Evolutionary conservation across 1,284 basidiomycete genomes (phyloP), one percentile per base, ranked within the genome.

Genomic region (Mycena sp.): DNA sequence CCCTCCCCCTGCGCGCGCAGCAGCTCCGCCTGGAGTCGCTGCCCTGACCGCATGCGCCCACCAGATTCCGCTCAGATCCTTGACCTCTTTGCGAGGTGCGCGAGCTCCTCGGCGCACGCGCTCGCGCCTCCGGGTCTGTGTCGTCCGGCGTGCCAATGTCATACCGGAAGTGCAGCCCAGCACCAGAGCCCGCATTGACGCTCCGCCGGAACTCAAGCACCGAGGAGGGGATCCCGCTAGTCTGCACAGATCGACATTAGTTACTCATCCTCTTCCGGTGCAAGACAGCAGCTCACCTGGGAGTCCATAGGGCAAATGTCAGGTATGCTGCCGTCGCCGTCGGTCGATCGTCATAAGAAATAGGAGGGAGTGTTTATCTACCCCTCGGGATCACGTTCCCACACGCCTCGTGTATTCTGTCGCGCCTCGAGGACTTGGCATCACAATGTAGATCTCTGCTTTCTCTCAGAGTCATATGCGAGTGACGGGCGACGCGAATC

Each of bases 11-110:
- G 61, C 10, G 32, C 46, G 4, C 19, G 21, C 1, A 9, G 35
- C 11, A 62, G 54, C 25, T 57, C 54, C 23, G 11, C 17, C n/a
- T 35, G 23, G 17, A 63, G 44, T 3, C 37, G 43, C 43, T 52
- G 16, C 17, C 43, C n/a, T 57, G 43, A 2, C 23, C 19, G 23
- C 11, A 28, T 14, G 23, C 26, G 23, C 23, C 17, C 12, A 10
- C 17, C 9, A 21, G 23, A 11, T 26, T 10, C 14, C 44, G 14
- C 4, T 17, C n/a, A 21, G 5, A 6, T 21, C 32, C 12, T 5
- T 16, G 9, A 12, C 6, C 32, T 21, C 29, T 14, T 35, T 17
- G 30, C 50, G 50, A 52, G 50, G 19, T 26, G 50, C n/a, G 6
- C 14, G 28, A 32, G 12, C n/a, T 49, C 46, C 17, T 49, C 29